These are phyloP conservation scores for Conringia planisiliqua DNA, from an alignment of 345 rosid genomes.

Conservation along the genomic window DNA sequence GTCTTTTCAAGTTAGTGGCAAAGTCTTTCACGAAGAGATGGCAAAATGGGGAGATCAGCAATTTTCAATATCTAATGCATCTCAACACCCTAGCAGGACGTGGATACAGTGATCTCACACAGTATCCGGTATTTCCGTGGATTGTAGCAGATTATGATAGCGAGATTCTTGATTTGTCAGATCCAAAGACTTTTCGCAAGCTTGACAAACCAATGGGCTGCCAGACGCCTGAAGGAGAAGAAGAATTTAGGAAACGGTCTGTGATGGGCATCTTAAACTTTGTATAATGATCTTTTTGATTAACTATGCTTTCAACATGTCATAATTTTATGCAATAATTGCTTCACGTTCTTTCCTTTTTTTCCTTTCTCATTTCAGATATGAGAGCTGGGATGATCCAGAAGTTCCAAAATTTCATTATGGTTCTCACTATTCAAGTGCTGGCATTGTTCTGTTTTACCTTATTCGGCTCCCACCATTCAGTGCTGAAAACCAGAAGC, in stretches of 20 bases:
- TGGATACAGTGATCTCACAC: slow-evolving; percentile 98
- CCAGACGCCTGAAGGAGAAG: slow-evolving; percentile 95
- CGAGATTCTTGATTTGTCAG: slow-evolving; percentile 72
- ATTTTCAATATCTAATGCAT: slow-evolving; percentile 99
- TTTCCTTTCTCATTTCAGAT: slow-evolving; percentile 46
- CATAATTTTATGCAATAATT: background rate
- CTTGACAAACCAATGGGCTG: slow-evolving; percentile 99
- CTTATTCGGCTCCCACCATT: slow-evolving; percentile 98
- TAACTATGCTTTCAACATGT: background rate
- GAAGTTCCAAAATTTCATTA: slow-evolving; percentile 99
- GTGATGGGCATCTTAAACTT: slow-evolving; percentile 23
- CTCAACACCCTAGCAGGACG: slow-evolving; percentile 99
- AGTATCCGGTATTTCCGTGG: slow-evolving; percentile 99
- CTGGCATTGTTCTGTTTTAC: slow-evolving; percentile 97
- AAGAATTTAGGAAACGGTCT: slow-evolving; percentile 96
- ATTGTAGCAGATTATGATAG: slow-evolving; percentile 94
- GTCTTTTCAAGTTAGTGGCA: slow-evolving; percentile 86
- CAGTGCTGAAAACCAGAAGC: slow-evolving; percentile 96
- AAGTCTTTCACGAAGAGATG: slow-evolving; percentile 98
- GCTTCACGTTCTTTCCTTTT: background rate
- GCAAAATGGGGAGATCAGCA: slow-evolving; percentile 99
- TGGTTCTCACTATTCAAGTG: slow-evolving; percentile 99
- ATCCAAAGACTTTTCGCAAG: slow-evolving; percentile 83
- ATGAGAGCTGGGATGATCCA: slow-evolving; percentile 99
- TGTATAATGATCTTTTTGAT: background rate